Evolutionary conservation across 2,329 filamentous ascomycete genomes (phyloP).

Genomic region (Raffaelea arxii): DNA sequence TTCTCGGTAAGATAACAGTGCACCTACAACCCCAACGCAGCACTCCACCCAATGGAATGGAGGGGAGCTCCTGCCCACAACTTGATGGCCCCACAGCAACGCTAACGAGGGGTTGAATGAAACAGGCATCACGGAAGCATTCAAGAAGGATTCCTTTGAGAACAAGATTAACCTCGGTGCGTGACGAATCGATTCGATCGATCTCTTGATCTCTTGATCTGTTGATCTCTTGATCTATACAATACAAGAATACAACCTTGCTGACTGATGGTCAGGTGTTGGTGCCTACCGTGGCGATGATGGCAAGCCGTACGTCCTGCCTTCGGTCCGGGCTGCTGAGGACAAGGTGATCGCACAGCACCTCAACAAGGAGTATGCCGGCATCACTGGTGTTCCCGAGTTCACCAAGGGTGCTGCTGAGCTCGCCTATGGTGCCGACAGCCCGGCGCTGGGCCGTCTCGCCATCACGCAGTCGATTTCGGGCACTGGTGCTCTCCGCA

Average conservation of each 20-base stretch:
- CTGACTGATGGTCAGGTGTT: constrained; percentile 55
- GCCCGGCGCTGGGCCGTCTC: constrained; percentile 64
- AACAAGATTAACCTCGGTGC: constrained; percentile 96
- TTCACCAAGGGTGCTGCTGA: constrained; percentile 89
- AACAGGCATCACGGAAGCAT: constrained; percentile 93
- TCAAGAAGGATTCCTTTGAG: constrained; percentile 88
- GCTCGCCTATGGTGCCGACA: constrained; percentile 78
- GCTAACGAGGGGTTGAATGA: not conserved
- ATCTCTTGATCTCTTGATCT: not conserved
- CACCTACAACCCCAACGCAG: not conserved
- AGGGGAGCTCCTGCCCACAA: not conserved
- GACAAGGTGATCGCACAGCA: constrained; percentile 68
- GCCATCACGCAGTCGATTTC: constrained; percentile 98
- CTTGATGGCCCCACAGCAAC: constrained; percentile 1
- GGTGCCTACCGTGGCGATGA: constrained; percentile 97
- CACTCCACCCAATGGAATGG: not conserved
- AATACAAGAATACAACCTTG: no score
- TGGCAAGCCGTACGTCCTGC: constrained; percentile 96
- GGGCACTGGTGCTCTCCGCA: constrained; percentile 88
- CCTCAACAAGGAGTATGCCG: constrained; percentile 95
- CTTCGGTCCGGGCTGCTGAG: constrained; percentile 84
- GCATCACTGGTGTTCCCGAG: constrained; percentile 89
- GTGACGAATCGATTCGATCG: not conserved
- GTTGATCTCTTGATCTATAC: constrained; percentile 18
- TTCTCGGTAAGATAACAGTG: constrained; percentile 49